Evolutionary conservation across 345 rosid species (phyloP).

Genomic region (Citrus hindsii): DNA sequence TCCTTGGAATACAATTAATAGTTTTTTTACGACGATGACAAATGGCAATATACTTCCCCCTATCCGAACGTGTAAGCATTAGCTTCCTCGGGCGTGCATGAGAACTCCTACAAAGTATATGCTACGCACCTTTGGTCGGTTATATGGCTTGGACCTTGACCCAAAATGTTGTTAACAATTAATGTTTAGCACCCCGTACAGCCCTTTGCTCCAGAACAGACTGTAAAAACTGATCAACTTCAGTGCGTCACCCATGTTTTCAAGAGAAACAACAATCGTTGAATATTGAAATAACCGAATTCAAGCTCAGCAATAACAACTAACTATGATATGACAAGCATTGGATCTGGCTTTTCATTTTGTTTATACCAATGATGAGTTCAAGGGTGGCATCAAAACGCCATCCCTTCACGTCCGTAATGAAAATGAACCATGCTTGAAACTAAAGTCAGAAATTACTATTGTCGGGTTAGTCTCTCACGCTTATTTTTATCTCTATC

Average conservation of each 20-base stretch:
- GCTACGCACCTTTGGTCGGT: too few relatives aligned
- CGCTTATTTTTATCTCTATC: conserved; percentile 10
- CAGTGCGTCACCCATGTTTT: background rate
- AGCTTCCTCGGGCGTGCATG: too few relatives aligned
- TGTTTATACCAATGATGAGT: background rate
- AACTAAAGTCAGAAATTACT: background rate
- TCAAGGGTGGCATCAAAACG: background rate
- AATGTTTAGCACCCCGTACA: too few relatives aligned
- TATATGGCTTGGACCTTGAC: too few relatives aligned
- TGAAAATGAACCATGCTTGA: background rate
- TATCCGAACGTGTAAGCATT: too few relatives aligned
- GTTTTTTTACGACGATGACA: too few relatives aligned
- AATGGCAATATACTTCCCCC: too few relatives aligned
- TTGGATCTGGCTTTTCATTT: background rate
- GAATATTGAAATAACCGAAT: background rate
- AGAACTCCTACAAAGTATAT: too few relatives aligned
- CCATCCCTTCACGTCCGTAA: background rate
- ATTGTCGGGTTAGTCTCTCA: background rate
- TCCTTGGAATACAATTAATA: too few relatives aligned
- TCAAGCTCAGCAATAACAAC: background rate
- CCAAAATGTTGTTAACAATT: too few relatives aligned
- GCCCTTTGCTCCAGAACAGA: background rate
- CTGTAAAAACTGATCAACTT: background rate
- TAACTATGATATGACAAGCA: background rate
- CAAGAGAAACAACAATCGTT: background rate